Evolutionary conservation across 768 basidiomycete species (phyloP).

Genomic region (Clavulina sp.): DNA sequence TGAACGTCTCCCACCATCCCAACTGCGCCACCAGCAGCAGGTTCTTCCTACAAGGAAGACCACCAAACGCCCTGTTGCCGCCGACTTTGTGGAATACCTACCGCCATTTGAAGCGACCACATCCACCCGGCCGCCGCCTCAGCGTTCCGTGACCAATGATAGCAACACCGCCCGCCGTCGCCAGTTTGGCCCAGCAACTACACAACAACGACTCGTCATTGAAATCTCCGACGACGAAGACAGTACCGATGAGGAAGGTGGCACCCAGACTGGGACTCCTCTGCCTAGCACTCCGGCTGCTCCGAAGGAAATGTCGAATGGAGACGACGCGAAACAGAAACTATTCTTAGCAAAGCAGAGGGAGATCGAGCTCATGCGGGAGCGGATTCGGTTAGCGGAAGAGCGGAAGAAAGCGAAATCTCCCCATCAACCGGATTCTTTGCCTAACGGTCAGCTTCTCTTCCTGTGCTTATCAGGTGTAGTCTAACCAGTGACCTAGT

Average conservation of each 20-base stretch:
- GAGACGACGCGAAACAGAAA: background rate
- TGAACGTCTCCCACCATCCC: no score
- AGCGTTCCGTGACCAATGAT: background rate
- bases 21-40: no score
- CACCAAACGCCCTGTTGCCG: constrained; percentile 1
- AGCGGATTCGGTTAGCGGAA: background rate
- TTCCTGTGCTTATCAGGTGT: background rate
- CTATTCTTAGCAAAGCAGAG: background rate
- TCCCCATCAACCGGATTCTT: background rate
- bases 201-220: background rate
- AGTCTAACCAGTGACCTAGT: background rate
- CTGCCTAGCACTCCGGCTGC: background rate
- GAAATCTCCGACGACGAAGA: constrained; percentile 1
- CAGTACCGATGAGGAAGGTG: constrained; percentile 1
- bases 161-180: background rate
- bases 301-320: background rate
- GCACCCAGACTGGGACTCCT: background rate
- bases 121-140: background rate
- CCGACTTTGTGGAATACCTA: constrained; percentile 2
- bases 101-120: background rate
- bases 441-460: background rate
- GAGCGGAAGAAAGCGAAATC: background rate
- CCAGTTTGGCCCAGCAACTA: background rate
- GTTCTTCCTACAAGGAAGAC: background rate
- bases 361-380: background rate